Base-by-base conservation (phyloP, 768 basidiomycete species). In the Tricholoma flavovirens region DNA sequence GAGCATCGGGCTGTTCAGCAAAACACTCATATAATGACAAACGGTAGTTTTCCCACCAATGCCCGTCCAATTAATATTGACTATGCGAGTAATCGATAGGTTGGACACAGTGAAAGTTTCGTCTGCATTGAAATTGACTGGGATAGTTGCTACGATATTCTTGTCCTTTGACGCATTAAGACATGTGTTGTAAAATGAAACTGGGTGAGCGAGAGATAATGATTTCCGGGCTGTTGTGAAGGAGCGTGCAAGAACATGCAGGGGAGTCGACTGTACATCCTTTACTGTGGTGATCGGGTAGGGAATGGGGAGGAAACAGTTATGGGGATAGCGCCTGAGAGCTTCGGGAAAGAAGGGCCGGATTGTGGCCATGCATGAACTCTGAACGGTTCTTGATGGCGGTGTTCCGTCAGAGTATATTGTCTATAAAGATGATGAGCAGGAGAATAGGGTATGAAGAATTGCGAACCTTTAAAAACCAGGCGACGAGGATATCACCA, bases 401-500 rank as follows among this genome's bases (percentile, higher is more conserved):
- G 46, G 46, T n/a, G 46, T 48, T 48, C 46, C 46, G 15, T 48
- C 46, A n/a, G 24, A 15, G 26, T 48, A 48, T 0, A 48, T 29
- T n/a, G 46, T 48, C 46, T 48, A 48, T 15, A 3, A n/a, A 29
- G 14, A 29, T n/a, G 26, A 2, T 48, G 6, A n/a, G 15, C 10
- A 6, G 12, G 12, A 29, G 26, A 29, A 48, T 5, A 48, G 38
- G 30, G 30, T 5, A 21, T 9, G n/a, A 11, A 32, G 43, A 49
- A 53, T 8, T 14, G 14, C 30, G 29, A 48, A 75, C 75, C 64
- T 76, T 76, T 57, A 73, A 59, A 21, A 74, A 43, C 75, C 77
- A 78, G 5, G 75, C 74, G 4, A 69, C 69, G 17, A 76, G 64
- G 33, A 77, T 65, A 56, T 77, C 75, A 2, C 75, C 75, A 1